These are phyloP conservation scores for Skeletonema marinoi DNA, from an alignment of 108 stramenopile genomes.

Conservation along the genomic window DNA sequence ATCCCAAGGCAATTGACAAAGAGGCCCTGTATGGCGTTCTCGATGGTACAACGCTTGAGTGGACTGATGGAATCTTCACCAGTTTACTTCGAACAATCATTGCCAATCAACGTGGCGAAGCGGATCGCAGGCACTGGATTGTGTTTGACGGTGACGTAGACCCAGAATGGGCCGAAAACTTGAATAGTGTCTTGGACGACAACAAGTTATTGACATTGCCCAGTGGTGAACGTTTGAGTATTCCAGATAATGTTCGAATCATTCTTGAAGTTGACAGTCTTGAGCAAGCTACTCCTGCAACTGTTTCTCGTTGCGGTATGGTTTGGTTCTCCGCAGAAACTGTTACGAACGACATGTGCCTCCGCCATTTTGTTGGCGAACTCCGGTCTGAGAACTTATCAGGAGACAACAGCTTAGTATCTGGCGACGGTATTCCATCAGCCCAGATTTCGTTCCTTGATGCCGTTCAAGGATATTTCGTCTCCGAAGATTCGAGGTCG, in stretches of 20 bases:
- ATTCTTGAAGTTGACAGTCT: slow-evolving; percentile 97
- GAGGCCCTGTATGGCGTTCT: slow-evolving; percentile 92
- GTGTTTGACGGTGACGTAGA: slow-evolving; percentile 98
- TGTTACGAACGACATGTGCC: slow-evolving; percentile 83
- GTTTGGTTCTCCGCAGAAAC: slow-evolving; percentile 96
- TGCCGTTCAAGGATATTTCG: slow-evolving; percentile 59
- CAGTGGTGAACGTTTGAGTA: slow-evolving; percentile 90
- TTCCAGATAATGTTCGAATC: slow-evolving; percentile 89
- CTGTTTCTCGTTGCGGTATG: slow-evolving; percentile 99
- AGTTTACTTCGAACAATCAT: slow-evolving; percentile 78
- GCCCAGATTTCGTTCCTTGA: slow-evolving; percentile 79
- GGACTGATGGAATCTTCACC: slow-evolving; percentile 99
- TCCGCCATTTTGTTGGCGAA: slow-evolving; percentile 59
- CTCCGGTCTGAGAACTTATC: slow-evolving; percentile 58
- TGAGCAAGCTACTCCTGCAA: slow-evolving; percentile 95
- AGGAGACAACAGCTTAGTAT: slow-evolving; percentile 42
- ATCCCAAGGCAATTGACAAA: slow-evolving; percentile 96
- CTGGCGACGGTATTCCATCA: slow-evolving; percentile 39
- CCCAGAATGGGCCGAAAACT: slow-evolving; percentile 91
- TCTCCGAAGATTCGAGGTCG: slow-evolving; percentile 57
- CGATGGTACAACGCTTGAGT: slow-evolving; percentile 98
- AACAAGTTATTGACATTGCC: slow-evolving; percentile 96
- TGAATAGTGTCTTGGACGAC: slow-evolving; percentile 93
- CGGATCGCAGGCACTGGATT: slow-evolving; percentile 92
- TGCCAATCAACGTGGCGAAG: slow-evolving; percentile 94